Base-by-base conservation (phyloP, 441 rosid species). In the Melianthus villosus region DNA sequence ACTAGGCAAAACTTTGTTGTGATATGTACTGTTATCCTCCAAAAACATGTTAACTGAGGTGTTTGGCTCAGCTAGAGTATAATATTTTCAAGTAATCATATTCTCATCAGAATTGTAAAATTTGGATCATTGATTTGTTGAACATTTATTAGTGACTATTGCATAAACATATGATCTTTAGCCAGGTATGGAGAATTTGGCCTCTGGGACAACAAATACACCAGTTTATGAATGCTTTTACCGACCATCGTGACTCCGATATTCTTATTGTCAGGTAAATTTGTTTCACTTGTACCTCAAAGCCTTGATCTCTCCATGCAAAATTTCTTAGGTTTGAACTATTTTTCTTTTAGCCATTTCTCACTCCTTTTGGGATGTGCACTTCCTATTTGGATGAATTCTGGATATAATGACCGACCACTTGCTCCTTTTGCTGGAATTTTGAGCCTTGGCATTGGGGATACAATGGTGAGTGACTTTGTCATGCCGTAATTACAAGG, bases 381-480 rank as follows among this genome's bases (percentile, higher is more conserved):
- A 10, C 81, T 89, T 67, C 98, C 98, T 34, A 81, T 84, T 37
- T 89, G 98, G 98, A 71, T 89, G 83, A 84, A 94, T 49, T 77
- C 77, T 22, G 94, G 84, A 31, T 79, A 73, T 72, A 89, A 77
- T 36, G 98, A 89, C 66, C 74, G 96, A 32, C 93, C 98, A 14
- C 89, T 84, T 53, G 72, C 86, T 29, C 89, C 96, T 26, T 89
- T 84, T 68, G 79, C 98, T 51, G 98, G 98, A 59, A 77, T 89
- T 57, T 72, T 89, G 63, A 89, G 98, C 76, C 89, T 89, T 18
- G 96, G 98, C 25, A 89, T 89, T 40, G 98, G 94, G 50, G 98
- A 89, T 67, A 81, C 96, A 30, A 84, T 84, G 96, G 98, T 89
- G 64, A 69, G 77, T 39, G 7, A 27, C 16, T 3, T n/a, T 14